These are phyloP conservation scores for Pestalotiopsis sp. DNA, from an alignment of 2,329 filamentous ascomycete species.

Conservation along the genomic window DNA sequence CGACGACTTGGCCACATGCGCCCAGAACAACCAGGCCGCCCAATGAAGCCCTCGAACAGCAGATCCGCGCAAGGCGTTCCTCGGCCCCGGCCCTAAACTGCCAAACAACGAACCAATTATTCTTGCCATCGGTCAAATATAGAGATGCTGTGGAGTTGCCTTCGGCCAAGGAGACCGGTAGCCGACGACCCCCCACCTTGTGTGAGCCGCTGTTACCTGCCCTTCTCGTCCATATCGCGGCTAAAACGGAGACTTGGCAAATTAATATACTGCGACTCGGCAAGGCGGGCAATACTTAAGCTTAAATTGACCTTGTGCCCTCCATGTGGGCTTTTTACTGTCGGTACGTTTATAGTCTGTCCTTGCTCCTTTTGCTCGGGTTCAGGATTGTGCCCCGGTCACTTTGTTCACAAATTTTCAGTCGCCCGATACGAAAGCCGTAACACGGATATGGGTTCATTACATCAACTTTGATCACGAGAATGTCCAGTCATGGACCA, in stretches of 20 bases:
- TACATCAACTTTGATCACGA: too few species aligned
- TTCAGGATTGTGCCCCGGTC: neutral
- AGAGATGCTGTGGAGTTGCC: neutral
- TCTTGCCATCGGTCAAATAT: neutral
- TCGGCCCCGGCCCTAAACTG: neutral
- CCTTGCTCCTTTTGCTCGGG: neutral
- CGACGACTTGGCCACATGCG: too few species aligned
- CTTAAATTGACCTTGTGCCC: neutral
- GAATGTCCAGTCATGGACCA: neutral
- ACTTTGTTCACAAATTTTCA: neutral
- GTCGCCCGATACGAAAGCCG: neutral
- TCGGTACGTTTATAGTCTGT: neutral
- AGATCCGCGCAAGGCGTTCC: too few species aligned
- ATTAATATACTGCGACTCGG: neutral
- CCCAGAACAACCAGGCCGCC: too few species aligned
- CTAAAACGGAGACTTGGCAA: slow-evolving; percentile 2
- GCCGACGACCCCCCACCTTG: neutral
- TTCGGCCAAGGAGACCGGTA: neutral
- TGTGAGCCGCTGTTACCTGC: neutral
- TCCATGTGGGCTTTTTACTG: neutral
- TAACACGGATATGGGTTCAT: neutral
- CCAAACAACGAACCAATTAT: neutral
- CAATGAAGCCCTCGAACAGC: too few species aligned
- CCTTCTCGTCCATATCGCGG: slow-evolving; percentile 3
- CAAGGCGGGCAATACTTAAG: neutral